Evolutionary conservation across 2,329 filamentous ascomycete species (phyloP), one percentile per base, ranked within the genome.

Genomic region (Ophiostoma ulmi): DNA sequence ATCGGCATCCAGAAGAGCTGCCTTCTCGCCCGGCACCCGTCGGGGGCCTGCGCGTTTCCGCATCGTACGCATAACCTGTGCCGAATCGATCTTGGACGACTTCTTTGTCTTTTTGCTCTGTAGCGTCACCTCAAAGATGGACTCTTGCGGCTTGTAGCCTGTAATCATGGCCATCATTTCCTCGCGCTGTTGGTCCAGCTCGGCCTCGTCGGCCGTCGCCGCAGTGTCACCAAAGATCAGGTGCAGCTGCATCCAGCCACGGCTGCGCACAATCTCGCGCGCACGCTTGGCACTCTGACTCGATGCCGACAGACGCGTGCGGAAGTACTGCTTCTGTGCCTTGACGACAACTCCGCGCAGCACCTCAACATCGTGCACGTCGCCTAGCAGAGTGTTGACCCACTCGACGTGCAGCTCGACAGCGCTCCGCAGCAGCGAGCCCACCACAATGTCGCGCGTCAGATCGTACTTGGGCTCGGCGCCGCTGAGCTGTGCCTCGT

Each of bases 241-340:
- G 78, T 97, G 93, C 14, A 94, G 83, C 73, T 92, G 88, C 70
- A 85, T 86, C 87, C 93, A 94, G 22, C 84, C 86, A 70, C 88
- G 86, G 0, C 89, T 88, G 4, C 86, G 82, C 1, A 93, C 88
- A 20, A 97, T 80, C 73, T 93, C 88, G 76, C 94, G 93, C 2
- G 93, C 87, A 52, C 95, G 86, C 79, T 94, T 96, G 8, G 93
- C 94, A 78, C 94, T 97, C 80, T 97, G 92, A 64, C 85, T 88
- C 1, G 94, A 97, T 5, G 96, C 95, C 7, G 94, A 90, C 77
- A 97, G 95, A 52, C 94, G 88, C 0, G 95, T 97, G 76, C 90
- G 91, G 75, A 94, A 85, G 77, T 99, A 99, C 17, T 97, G 88
- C 79, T 92, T 96, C 80, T 99, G 94, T 73, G 94, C 96, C 79